phyloP scores from a whole-genome alignment of 345 rosid genomes.

The Kandelia obovata region DNA sequence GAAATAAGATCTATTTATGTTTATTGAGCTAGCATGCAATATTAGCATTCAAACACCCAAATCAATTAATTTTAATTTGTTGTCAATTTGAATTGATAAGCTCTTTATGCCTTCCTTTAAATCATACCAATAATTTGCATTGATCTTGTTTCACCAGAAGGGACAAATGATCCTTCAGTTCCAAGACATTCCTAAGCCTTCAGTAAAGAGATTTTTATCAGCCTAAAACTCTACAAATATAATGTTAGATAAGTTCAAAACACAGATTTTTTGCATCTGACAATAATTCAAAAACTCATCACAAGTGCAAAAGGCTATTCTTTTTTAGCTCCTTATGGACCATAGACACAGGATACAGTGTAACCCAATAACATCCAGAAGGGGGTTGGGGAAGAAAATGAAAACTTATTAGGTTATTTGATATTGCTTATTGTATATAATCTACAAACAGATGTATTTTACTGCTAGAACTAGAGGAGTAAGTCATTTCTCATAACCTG shows the following conservation, averaged over 20 bases:
- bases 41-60: neutral
- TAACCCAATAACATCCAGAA: neutral
- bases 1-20: slow-evolving; percentile 7
- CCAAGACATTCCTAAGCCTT: neutral
- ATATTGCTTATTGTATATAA: neutral
- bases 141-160: too few relatives aligned
- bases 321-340: neutral
- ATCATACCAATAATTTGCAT: too few relatives aligned
- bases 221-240: neutral
- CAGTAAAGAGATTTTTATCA: neutral
- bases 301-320: neutral
- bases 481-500: slow-evolving; percentile 43
- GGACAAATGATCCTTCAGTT: neutral
- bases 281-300: neutral
- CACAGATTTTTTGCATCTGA: neutral
- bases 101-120: too few relatives aligned
- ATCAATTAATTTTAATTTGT: neutral
- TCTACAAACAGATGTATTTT: neutral
- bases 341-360: neutral
- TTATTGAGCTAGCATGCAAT: neutral
- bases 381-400: too few relatives aligned
- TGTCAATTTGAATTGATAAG: too few relatives aligned
- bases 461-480: neutral
- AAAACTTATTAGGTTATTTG: too few relatives aligned
- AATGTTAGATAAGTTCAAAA: neutral